A percentile compares a stretch with the other conserved stretches of the same genome.
These are phyloP conservation scores for Boletus reticuloceps DNA, from an alignment of 768 basidiomycete genomes.

Conservation along the genomic window DNA sequence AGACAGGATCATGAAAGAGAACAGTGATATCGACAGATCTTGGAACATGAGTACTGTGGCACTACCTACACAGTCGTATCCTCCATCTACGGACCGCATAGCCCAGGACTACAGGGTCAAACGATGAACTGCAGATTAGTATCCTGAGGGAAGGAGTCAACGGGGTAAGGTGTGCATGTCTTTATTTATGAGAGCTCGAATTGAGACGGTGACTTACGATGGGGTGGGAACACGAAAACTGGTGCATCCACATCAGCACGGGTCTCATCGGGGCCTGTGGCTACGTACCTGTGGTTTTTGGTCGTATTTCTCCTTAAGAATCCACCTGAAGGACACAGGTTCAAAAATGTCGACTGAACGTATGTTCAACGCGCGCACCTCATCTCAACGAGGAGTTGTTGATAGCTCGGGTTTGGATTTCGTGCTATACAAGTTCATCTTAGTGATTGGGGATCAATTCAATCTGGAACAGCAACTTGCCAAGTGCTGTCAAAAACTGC, in stretches of 20 bases:
- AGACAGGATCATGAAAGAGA: background rate
- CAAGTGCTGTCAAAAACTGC: slow-evolving; percentile 59
- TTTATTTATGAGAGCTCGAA: background rate
- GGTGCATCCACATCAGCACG: slow-evolving; percentile 5
- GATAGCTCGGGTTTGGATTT: slow-evolving; percentile 51
- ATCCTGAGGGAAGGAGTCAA: slow-evolving; percentile 16
- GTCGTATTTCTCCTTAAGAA: slow-evolving; percentile 46
- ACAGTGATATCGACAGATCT: too few relatives aligned
- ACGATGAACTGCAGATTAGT: slow-evolving; percentile 30
- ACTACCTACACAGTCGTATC: background rate
- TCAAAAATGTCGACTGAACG: background rate
- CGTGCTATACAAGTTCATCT: slow-evolving; percentile 27
- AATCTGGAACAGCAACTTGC: slow-evolving; percentile 31
- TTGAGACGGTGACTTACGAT: slow-evolving; percentile 34
- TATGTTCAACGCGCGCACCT: slow-evolving; percentile 33
- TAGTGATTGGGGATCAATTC: background rate
- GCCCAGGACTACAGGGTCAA: slow-evolving; percentile 4
- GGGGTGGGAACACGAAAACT: slow-evolving; percentile 43
- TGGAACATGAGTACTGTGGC: too few relatives aligned
- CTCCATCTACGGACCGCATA: background rate
- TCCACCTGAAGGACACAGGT: slow-evolving; percentile 26
- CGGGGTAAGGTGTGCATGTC: background rate
- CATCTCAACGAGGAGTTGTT: slow-evolving; percentile 43
- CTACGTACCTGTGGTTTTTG: slow-evolving; percentile 53
- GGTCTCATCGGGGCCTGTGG: background rate